Base-by-base conservation (phyloP, 2,329 filamentous ascomycete species). In the Diplodia mutila region DNA sequence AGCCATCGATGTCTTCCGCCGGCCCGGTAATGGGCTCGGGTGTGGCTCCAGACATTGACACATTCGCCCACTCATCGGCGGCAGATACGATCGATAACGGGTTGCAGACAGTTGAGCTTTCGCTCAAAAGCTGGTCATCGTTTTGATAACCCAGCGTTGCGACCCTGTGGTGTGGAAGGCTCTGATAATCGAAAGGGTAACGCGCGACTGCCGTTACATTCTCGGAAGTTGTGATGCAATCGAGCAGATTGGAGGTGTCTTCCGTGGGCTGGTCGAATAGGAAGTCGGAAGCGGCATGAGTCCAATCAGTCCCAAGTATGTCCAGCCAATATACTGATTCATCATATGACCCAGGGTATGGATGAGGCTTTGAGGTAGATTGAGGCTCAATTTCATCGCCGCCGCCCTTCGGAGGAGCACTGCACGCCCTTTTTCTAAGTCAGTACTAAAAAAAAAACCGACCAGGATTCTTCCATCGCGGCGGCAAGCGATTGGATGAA, bases 341-440 rank as follows among this genome's bases (percentile, higher is more conserved):
- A 16, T 16, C 37, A 18, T 4, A 16, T 42, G 3, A 3, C 12
- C 4, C 16, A 3, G 1, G 29, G 29, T 7, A 8, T 32, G 29
- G 4, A 42, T 18, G 14, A 37, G 34, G 14, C 14, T 37, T 3
- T 37, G 34, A 12, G 3, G 1, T 1, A n/a, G 16, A 37, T 18
- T 53, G 18, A 3, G 3, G 51, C 51, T 18, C 34, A 8, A n/a
- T n/a, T n/a, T n/a, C n/a, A n/a, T n/a, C n/a, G n/a, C n/a, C n/a
- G n/a, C n/a, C n/a, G n/a, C n/a, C n/a, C n/a, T n/a, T n/a, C n/a
- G n/a, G n/a, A n/a, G n/a, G n/a, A n/a, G n/a, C n/a, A n/a, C n/a
- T n/a, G n/a, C n/a, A n/a, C 69, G 68, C 69, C 67, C 67, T 70
- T 70, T 71, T 71, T 69, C 67, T 68, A 52, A 66, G 70, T 67